A percentile compares a stretch with the other conserved stretches of the same genome.
phyloP scores from a whole-genome alignment of 805 yeast genomes.

The Pichia kluyveri region DNA sequence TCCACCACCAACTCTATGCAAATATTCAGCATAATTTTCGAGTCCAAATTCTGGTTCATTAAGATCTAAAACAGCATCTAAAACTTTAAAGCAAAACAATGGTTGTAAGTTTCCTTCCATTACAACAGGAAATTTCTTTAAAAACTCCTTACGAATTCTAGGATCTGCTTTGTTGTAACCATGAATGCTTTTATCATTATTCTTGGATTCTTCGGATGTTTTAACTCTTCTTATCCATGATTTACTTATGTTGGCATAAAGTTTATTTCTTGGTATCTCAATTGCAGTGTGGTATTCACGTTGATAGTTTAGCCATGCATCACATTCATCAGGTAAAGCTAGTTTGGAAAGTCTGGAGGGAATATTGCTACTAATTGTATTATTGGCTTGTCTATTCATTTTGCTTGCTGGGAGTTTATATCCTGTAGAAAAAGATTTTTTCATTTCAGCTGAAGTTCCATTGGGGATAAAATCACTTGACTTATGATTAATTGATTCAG shows the following conservation, averaged over 20 bases:
- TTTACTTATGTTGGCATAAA: conserved; percentile 21
- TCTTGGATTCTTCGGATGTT: conserved; percentile 7
- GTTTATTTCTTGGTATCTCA: conserved; percentile 20
- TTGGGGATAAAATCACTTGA: neutral
- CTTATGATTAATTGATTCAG: neutral
- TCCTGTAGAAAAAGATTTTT: conserved; percentile 4
- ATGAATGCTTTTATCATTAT: neutral
- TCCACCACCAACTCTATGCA: conserved; percentile 34
- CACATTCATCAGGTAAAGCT: conserved; percentile 11
- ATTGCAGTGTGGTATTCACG: conserved; percentile 16
- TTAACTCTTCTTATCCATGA: conserved; percentile 24
- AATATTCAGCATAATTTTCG: conserved; percentile 36
- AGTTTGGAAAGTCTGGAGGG: conserved; percentile 16
- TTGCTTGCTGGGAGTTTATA: neutral
- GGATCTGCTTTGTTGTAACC: conserved; percentile 19
- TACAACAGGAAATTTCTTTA: conserved; percentile 22
- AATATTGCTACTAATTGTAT: neutral
- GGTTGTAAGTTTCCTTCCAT: conserved; percentile 34
- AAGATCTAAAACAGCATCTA: conserved; percentile 38
- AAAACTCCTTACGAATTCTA: conserved; percentile 16
- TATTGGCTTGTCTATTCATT: neutral
- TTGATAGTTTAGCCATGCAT: conserved; percentile 17
- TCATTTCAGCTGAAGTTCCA: neutral
- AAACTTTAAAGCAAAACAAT: conserved; percentile 41
- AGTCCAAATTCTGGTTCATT: conserved; percentile 44